Conservation (phyloP, 148 eudicot species). For the Rhododendron henanense region DNA sequence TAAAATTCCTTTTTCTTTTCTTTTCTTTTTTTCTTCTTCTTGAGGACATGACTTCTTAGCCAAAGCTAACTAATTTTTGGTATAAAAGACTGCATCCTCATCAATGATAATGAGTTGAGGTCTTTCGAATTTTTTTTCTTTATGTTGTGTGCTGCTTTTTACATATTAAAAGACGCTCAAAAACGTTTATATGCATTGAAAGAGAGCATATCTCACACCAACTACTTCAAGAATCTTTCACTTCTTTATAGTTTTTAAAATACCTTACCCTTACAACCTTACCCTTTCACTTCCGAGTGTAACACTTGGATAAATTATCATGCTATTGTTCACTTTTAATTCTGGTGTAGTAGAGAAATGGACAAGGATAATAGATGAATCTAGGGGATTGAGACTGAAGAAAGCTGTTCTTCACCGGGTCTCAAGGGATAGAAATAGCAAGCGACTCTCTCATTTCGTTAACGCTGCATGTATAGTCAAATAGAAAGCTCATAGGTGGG, state of each 20-base stretch:
- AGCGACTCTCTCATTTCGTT: background rate
- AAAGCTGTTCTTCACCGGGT: background rate
- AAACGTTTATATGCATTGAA: background rate
- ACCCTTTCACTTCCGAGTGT: background rate
- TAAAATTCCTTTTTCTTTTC: background rate
- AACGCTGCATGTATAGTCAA: background rate
- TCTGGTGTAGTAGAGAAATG: background rate
- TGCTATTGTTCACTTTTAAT: background rate
- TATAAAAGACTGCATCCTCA: background rate
- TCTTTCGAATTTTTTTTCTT: background rate
- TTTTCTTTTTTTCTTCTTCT: background rate
- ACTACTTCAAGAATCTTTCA: background rate
- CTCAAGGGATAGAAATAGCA: background rate
- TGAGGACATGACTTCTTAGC: background rate
- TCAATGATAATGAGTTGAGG: background rate
- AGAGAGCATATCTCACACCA: background rate
- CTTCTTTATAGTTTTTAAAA: background rate
- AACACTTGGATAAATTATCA: background rate
- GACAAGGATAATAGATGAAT: background rate
- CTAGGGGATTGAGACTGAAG: background rate
- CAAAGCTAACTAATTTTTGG: background rate
- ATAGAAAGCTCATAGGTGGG: background rate
- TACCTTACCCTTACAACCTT: background rate
- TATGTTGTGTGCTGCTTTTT: background rate
- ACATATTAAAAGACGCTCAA: background rate